Conservation (phyloP, 2,329 filamentous ascomycete genomes). For the Nemania serpens region DNA sequence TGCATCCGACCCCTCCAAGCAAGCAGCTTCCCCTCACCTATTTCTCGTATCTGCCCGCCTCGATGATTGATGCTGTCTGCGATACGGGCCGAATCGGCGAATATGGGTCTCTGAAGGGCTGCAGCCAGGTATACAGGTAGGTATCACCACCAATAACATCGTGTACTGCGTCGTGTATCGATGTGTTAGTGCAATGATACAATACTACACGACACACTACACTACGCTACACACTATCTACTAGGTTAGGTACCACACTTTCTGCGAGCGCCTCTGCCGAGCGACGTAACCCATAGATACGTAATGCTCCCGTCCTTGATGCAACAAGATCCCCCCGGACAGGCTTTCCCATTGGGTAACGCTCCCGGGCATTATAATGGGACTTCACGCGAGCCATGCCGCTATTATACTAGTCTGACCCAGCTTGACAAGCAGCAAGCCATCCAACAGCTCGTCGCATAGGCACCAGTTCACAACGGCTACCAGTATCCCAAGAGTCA, state of each 20-base stretch:
- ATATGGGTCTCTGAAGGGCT: constrained; percentile 1
- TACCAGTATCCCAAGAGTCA: too few species aligned
- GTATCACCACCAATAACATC: neutral
- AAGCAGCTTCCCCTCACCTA: constrained; percentile 22
- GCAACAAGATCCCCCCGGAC: neutral
- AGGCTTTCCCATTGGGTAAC: too few species aligned
- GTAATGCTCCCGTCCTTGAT: neutral
- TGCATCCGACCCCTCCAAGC: neutral
- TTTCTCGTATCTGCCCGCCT: constrained; percentile 24
- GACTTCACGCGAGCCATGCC: too few species aligned
- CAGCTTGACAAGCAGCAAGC: too few species aligned
- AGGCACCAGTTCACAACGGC: too few species aligned
- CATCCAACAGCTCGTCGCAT: too few species aligned
- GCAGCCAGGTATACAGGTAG: neutral
- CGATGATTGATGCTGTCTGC: constrained; percentile 5
- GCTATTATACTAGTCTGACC: too few species aligned
- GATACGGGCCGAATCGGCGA: constrained; percentile 23
- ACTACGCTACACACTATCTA: too few species aligned
- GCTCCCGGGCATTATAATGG: too few species aligned
- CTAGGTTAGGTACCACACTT: too few species aligned
- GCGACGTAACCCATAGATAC: neutral
- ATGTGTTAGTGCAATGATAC: neutral
- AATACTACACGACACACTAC: neutral
- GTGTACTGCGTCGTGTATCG: neutral
- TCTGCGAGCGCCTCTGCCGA: constrained; percentile 1